phyloP scores from a whole-genome alignment of 1,284 basidiomycete species.

The Cystobasidium slooffiae region DNA sequence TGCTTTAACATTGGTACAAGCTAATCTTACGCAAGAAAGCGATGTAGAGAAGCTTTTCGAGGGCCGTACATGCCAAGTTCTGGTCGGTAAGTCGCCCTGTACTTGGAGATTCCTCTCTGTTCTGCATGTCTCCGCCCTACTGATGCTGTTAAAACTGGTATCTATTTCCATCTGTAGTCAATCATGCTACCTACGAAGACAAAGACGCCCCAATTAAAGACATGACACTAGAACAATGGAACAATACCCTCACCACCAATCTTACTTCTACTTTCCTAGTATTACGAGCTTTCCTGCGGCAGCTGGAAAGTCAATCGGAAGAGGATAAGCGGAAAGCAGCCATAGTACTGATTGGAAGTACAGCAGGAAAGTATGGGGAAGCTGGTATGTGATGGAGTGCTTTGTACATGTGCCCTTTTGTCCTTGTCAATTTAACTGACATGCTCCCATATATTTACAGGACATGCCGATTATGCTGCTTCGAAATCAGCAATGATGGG shows the following conservation, averaged over 20 bases:
- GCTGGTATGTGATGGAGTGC: too few species aligned
- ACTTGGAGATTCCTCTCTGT: neutral
- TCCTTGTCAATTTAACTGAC: too few species aligned
- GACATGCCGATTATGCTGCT: constrained; percentile 49
- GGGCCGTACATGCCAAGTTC: constrained; percentile 34
- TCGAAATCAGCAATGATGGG: constrained; percentile 69
- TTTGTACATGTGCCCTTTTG: too few species aligned
- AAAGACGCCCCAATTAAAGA: constrained; percentile 63
- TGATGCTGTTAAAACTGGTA: neutral
- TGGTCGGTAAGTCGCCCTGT: constrained; percentile 22
- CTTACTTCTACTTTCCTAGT: constrained; percentile 66
- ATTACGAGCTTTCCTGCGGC: constrained; percentile 65
- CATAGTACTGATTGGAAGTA: constrained; percentile 71
- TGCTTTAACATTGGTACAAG: constrained; percentile 61
- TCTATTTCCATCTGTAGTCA: constrained; percentile 63
- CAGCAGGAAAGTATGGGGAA: constrained; percentile 74
- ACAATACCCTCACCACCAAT: constrained; percentile 67
- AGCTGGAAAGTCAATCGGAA: constrained; percentile 60
- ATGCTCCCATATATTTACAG: neutral
- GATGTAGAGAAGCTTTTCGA: constrained; percentile 61
- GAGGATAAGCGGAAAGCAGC: constrained; percentile 63
- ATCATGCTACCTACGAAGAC: constrained; percentile 65
- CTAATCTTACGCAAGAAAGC: constrained; percentile 66
- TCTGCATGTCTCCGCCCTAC: too few species aligned
- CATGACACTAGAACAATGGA: constrained; percentile 71